Conservation (phyloP, 352 stramenopile species). For the Blastocystis sp. region DNA sequence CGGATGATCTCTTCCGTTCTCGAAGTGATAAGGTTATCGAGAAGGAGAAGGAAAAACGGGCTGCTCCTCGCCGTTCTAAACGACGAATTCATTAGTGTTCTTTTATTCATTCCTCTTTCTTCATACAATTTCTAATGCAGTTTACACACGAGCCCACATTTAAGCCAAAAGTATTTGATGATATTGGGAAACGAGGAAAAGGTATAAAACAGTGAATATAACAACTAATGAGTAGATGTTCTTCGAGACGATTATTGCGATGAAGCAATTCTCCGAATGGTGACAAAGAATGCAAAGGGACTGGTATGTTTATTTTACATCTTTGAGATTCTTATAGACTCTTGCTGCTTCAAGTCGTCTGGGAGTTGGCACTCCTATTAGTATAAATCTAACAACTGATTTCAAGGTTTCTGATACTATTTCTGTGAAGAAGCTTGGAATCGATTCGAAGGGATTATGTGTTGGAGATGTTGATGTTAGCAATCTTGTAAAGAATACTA, state of each 20-base stretch:
- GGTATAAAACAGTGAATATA: not conserved
- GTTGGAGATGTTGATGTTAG: not conserved
- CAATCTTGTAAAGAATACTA: not conserved
- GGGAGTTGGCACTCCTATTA: not conserved
- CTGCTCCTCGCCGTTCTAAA: not conserved
- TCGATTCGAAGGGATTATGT: not conserved
- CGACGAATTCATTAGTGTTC: not conserved
- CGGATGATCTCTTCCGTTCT: not conserved
- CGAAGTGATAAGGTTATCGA: not conserved
- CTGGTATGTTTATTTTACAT: not conserved
- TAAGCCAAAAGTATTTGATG: not conserved
- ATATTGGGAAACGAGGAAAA: not conserved
- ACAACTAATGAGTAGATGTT: not conserved
- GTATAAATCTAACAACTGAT: not conserved
- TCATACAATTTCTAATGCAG: not conserved
- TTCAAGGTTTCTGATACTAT: not conserved
- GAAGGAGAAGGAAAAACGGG: not conserved
- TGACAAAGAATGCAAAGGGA: not conserved
- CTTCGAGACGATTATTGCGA: not conserved
- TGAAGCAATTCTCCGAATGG: not conserved
- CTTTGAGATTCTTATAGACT: not conserved
- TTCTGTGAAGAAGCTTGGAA: conserved; percentile 4
- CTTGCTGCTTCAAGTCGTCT: not conserved
- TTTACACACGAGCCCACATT: not conserved
- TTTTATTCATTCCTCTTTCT: conserved; percentile 10